These are phyloP conservation scores for Zymoseptoria crescenta DNA, from an alignment of 2,329 filamentous ascomycete species.

Conservation along the genomic window DNA sequence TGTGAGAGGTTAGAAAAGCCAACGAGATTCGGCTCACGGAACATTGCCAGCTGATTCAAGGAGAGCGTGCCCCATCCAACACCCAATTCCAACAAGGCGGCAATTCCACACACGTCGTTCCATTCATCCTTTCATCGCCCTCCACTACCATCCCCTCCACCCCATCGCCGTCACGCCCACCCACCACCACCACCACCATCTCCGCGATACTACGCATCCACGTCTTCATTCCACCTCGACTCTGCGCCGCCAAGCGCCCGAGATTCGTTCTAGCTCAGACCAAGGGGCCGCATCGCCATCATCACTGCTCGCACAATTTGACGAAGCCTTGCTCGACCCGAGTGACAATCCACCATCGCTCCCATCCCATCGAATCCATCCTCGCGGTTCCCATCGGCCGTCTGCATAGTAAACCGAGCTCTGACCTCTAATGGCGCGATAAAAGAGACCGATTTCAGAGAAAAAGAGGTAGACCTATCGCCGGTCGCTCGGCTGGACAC, in stretches of 20 bases:
- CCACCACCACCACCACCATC: neutral
- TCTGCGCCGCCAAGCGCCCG: neutral
- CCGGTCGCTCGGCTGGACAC: neutral
- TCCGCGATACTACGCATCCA: conserved; percentile 2
- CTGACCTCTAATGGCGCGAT: neutral
- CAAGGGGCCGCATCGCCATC: neutral
- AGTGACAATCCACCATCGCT: neutral
- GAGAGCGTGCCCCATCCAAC: neutral
- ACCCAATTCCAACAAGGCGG: neutral
- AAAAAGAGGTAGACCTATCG: neutral
- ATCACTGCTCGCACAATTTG: neutral
- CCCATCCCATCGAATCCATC: neutral
- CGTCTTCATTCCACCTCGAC: conserved; percentile 2
- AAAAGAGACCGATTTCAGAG: neutral
- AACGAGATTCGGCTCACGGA: neutral
- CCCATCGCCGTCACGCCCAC: neutral
- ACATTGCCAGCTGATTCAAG: neutral
- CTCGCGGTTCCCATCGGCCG: neutral
- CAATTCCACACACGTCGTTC: neutral
- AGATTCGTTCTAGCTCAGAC: neutral
- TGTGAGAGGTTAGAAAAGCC: neutral
- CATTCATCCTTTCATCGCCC: neutral
- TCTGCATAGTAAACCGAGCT: neutral
- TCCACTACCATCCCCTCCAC: conserved; percentile 4
- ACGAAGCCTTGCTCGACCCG: neutral